phyloP scores from a whole-genome alignment of 768 basidiomycete species.

The Lactarius psammicola region DNA sequence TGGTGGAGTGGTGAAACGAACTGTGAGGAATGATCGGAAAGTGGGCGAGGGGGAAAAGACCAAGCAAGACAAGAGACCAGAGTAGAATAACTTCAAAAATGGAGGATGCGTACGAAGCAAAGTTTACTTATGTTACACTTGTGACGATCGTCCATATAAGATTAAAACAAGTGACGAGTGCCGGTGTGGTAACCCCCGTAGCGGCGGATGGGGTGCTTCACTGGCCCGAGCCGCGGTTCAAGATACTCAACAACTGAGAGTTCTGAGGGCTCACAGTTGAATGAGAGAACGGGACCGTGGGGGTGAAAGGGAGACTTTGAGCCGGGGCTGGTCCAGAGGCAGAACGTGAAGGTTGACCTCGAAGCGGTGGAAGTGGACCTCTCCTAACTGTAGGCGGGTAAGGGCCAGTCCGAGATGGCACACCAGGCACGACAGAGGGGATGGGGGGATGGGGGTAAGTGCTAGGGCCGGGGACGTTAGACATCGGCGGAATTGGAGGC shows the following conservation, averaged over 20 bases:
- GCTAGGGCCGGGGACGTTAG: slow-evolving; percentile 1
- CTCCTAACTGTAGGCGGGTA: slow-evolving; percentile 14
- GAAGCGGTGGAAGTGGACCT: slow-evolving; percentile 23
- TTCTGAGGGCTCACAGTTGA: slow-evolving; percentile 4
- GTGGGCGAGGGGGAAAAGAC: background rate
- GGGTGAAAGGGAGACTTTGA: slow-evolving; percentile 4
- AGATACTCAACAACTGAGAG: slow-evolving; percentile 20
- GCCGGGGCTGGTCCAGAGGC: background rate
- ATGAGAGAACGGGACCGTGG: background rate
- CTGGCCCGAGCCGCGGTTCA: slow-evolving; percentile 24
- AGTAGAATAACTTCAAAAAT: slow-evolving; percentile 25
- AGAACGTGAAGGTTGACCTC: slow-evolving; percentile 17
- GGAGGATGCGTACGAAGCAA: slow-evolving; percentile 21
- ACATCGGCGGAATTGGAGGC: slow-evolving; percentile 20
- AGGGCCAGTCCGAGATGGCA: slow-evolving; percentile 23
- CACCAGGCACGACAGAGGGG: slow-evolving; percentile 19
- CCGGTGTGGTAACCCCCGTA: background rate
- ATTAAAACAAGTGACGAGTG: slow-evolving; percentile 12
- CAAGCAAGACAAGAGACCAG: slow-evolving; percentile 19
- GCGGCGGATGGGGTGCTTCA: slow-evolving; percentile 14
- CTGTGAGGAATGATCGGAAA: background rate
- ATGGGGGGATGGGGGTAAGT: slow-evolving; percentile 1
- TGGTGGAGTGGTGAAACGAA: slow-evolving; percentile 7
- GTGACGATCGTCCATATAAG: slow-evolving; percentile 26
- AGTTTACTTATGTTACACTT: slow-evolving; percentile 24